Percentiles rank a stretch among this genome's conserved stretches.
Conservation (phyloP, 495 filamentous ascomycete genomes). For the Penicillium bovifimosum region DNA sequence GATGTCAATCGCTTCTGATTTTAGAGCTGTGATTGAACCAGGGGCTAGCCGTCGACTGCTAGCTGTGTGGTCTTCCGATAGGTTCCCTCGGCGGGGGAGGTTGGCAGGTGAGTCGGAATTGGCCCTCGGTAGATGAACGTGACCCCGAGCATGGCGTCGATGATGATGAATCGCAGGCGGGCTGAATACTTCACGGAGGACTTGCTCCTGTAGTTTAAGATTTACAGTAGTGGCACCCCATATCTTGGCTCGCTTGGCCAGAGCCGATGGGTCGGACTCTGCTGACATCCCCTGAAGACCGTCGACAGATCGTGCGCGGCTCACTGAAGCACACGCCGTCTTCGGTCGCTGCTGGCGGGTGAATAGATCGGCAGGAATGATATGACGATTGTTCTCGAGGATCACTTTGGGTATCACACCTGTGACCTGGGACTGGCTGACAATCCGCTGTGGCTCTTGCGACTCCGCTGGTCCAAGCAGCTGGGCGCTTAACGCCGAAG, state of each 20-base stretch:
- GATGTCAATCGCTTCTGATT: slow-evolving; percentile 31
- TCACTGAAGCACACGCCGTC: slow-evolving; percentile 22
- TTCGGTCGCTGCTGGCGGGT: slow-evolving; percentile 31
- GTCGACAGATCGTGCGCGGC: slow-evolving; percentile 15
- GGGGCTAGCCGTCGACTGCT: slow-evolving; percentile 19
- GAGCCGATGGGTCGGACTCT: slow-evolving; percentile 15
- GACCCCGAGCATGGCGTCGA: slow-evolving; percentile 56
- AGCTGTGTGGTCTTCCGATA: slow-evolving; percentile 30
- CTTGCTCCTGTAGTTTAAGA: slow-evolving; percentile 78
- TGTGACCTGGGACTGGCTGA: slow-evolving; percentile 71
- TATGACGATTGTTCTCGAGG: slow-evolving; percentile 92
- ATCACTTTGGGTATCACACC: slow-evolving; percentile 80
- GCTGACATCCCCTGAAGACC: slow-evolving; percentile 11
- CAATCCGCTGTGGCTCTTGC: slow-evolving; percentile 55
- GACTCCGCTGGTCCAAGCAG: slow-evolving; percentile 31
- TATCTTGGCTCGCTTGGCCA: slow-evolving; percentile 52
- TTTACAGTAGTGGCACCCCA: slow-evolving; percentile 98
- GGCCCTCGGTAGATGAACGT: slow-evolving; percentile 49
- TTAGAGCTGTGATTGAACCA: slow-evolving; percentile 12
- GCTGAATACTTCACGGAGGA: slow-evolving; percentile 89
- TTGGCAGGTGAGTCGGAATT: slow-evolving; percentile 29
- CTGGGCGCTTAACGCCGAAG: slow-evolving; percentile 12
- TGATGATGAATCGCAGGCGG: slow-evolving; percentile 71
- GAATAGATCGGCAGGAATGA: slow-evolving; percentile 80
- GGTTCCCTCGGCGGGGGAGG: slow-evolving; percentile 22